Percentiles rank a stretch among this genome's conserved stretches.
These are phyloP conservation scores for Barnettozyma populi DNA, from an alignment of 805 yeast genomes.

Conservation along the genomic window DNA sequence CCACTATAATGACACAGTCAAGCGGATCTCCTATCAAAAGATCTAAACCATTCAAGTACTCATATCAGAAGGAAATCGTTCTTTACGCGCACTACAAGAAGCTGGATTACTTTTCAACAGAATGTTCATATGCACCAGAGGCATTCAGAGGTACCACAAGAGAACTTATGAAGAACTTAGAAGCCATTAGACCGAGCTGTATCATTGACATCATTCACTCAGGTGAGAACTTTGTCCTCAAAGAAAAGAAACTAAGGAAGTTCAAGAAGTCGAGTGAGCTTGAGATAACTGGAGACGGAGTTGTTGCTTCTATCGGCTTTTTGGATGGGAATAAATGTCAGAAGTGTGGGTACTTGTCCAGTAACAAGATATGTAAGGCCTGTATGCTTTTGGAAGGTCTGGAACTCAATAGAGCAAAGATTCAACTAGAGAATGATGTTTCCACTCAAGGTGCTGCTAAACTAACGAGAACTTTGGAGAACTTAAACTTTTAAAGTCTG, in stretches of 20 bases:
- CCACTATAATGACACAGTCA: constrained; percentile 77
- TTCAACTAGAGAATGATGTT: constrained; percentile 46
- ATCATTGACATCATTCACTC: constrained; percentile 91
- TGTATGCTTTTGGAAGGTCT: constrained; percentile 83
- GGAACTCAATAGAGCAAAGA: constrained; percentile 66
- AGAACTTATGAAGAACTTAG: constrained; percentile 83
- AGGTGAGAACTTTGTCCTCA: constrained; percentile 78
- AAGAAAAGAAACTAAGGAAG: constrained; percentile 45
- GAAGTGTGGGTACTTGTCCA: constrained; percentile 87
- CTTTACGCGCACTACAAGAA: constrained; percentile 94
- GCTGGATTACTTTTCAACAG: constrained; percentile 93
- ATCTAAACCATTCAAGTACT: constrained; percentile 91
- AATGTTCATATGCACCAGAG: constrained; percentile 97
- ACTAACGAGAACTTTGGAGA: constrained; percentile 55
- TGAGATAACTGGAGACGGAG: constrained; percentile 56
- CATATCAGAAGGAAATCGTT: constrained; percentile 96
- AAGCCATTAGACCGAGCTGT: constrained; percentile 85
- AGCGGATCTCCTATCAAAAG: constrained; percentile 86
- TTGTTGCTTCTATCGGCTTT: constrained; percentile 43
- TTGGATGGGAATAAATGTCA: constrained; percentile 74
- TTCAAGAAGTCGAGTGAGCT: constrained; percentile 33
- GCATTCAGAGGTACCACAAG: constrained; percentile 98
- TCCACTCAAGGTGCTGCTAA: constrained; percentile 62
- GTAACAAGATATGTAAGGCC: constrained; percentile 88
- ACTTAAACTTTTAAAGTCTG: constrained; percentile 45